Base-by-base conservation (phyloP, 768 basidiomycete species). In the Boletus bicolor region DNA sequence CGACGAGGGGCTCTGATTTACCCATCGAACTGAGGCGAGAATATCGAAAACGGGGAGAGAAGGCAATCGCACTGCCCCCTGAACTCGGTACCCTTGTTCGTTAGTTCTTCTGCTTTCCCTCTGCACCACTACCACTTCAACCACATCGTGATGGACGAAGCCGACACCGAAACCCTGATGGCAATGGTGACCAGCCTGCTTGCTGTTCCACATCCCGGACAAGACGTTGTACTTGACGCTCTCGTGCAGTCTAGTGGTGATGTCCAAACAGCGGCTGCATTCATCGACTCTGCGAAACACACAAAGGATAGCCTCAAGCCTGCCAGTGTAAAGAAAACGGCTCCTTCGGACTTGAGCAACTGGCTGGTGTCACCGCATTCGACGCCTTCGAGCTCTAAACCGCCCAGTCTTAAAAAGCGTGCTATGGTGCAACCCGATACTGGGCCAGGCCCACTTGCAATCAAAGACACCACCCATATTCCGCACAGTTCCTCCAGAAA, bases 141-240 rank as follows among this genome's bases (percentile, higher is more conserved):
- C 2, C 17, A 51, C 44, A n/a, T 32, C 42, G 39, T 43, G 21
- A 73, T 73, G 70, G 60, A 50, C 7, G 64, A 60, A 32, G 45
- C 38, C 9, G 86, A 89, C 70, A 91, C 86, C 0, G 89, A 91
- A 32, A 82, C 75, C 7, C 75, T 90, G 35, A 73, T 91, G 42
- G 87, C 82, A 10, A 72, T 89, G 54, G 81, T 89, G n/a, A 72
- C 76, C 15, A 89, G 87, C 65, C 72, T 88, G 14, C 68, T 89
- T 15, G 54, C 63, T 47, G 52, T 50, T 26, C 67, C 67, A 51
- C 57, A 60, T 14, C 69, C 75, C 4, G 68, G 73, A 34, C 75
- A 77, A 42, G 70, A 72, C 21, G 61, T 67, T 7, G 76, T 90
- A 0, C 73, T 91, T 5, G 80, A 89, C 43, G 77, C 84, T 2